Base-by-base conservation (phyloP, 306 rosid species). In the Cajanus cajan region DNA sequence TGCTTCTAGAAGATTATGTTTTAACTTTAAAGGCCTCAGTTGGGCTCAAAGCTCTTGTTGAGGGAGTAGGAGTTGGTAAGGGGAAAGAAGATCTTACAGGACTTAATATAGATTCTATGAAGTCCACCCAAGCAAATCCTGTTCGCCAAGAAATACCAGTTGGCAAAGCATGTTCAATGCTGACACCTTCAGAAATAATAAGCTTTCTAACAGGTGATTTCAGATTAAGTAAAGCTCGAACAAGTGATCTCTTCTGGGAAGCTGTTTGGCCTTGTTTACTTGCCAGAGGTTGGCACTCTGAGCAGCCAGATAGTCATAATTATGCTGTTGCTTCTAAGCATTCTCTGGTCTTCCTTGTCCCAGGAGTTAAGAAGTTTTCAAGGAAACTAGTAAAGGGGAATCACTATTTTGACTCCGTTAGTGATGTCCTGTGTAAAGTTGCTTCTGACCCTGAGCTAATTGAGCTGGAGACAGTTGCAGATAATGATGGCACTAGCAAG, bases 251-350 rank as follows among this genome's bases (percentile, higher is more conserved):
- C 54, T 95, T 95, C 62, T 95, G 98, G 98, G 98, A 92, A 85
- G 97, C 98, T 28, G 95, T 95, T 81, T 95, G 98, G 98, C 98
- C 98, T 18, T 98, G 98, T 54, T 85, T 95, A 81, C 92, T 95
- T 44, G 98, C 93, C 9, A 89, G 93, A 87, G 98, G 98, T 21
- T 95, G 98, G 98, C 98, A 91, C 70, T 95, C 98, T 34, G 98
- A 92, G 90, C 96, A 95, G 86, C 97, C 97, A 50, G 80, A 84
- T 57, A 64, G 68, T 85, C 68, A 81, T 72, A 82, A 83, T 39
- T 92, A 68, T 77, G 85, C 88, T 50, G 36, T 65, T 65, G 76
- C 90, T 77, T 83, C 88, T 63, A 92, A 82, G 84, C 76, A 85
- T 66, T 50, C 95, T 75, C 73, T 92, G 86, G 98, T 95, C 50